Conservation (phyloP, 768 basidiomycete species). For the Cubamyces lactineus region DNA sequence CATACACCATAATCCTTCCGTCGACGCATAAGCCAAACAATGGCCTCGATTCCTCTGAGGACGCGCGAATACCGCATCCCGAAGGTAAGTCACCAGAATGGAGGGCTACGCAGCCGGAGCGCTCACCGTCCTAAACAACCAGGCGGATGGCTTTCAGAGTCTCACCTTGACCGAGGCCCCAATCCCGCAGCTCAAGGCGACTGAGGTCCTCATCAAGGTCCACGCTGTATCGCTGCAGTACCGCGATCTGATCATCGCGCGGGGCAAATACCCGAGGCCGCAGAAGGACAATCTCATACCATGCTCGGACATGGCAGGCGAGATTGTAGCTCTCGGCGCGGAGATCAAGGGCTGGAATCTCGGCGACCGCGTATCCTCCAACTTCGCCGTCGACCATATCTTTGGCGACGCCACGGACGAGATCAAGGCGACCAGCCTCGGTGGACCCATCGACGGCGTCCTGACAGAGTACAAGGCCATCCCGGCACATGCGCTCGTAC, state of each 20-base stretch:
- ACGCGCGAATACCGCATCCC: slow-evolving; percentile 31
- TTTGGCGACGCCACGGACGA: slow-evolving; percentile 46
- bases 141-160: slow-evolving; percentile 35
- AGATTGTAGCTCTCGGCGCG: slow-evolving; percentile 50
- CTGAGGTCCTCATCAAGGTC: slow-evolving; percentile 58
- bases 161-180: slow-evolving; percentile 33
- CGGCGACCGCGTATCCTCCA: slow-evolving; percentile 61
- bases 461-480: slow-evolving; percentile 38
- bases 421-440: slow-evolving; percentile 43
- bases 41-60: slow-evolving; percentile 24
- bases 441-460: slow-evolving; percentile 54
- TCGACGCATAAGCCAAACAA: no score
- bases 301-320: slow-evolving; percentile 58
- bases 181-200: slow-evolving; percentile 41
- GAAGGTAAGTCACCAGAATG: slow-evolving; percentile 12
- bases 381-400: slow-evolving; percentile 52
- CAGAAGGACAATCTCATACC: slow-evolving; percentile 34
- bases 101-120: no score
- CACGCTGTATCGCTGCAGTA: slow-evolving; percentile 60
- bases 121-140: no score
- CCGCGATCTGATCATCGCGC: slow-evolving; percentile 51
- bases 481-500: slow-evolving; percentile 43
- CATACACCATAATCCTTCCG: no score
- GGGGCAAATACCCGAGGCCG: slow-evolving; percentile 43
- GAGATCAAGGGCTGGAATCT: slow-evolving; percentile 49